A percentile compares a stretch with the other conserved stretches of the same genome.
Evolutionary conservation across 2,329 filamentous ascomycete species (phyloP).

Genomic region (Aspergillus spinulosporus): DNA sequence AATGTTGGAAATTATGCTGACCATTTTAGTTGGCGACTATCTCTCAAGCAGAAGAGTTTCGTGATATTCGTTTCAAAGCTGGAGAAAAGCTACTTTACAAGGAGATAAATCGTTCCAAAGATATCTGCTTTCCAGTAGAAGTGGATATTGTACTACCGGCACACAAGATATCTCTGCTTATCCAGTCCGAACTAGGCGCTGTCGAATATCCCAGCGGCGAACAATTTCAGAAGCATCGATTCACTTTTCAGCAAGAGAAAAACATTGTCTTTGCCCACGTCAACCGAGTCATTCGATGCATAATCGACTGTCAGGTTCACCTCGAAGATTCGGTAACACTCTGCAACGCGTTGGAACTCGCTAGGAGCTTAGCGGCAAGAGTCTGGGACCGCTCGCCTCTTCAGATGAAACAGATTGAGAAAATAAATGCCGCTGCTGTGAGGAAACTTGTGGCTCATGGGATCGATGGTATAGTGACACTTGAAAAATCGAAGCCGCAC

Average conservation of each 20-base stretch:
- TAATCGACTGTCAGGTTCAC: slow-evolving; percentile 70
- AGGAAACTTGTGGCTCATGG: slow-evolving; percentile 71
- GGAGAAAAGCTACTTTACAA: slow-evolving; percentile 70
- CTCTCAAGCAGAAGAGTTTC: slow-evolving; percentile 70
- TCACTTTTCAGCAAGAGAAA: slow-evolving; percentile 63
- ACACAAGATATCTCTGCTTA: slow-evolving; percentile 75
- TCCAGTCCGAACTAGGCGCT: slow-evolving; percentile 72
- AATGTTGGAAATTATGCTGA: slow-evolving; percentile 14
- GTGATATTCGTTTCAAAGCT: slow-evolving; percentile 67
- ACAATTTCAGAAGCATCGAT: slow-evolving; percentile 55
- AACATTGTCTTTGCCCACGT: slow-evolving; percentile 65
- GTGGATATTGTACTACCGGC: slow-evolving; percentile 64
- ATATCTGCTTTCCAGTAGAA: slow-evolving; percentile 70
- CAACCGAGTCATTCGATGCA: slow-evolving; percentile 69
- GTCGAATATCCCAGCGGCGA: slow-evolving; percentile 64
- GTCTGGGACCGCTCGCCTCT: slow-evolving; percentile 79
- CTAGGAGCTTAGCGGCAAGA: slow-evolving; percentile 71
- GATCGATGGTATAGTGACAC: slow-evolving; percentile 68
- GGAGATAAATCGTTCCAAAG: slow-evolving; percentile 67
- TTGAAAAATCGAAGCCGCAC: slow-evolving; percentile 66
- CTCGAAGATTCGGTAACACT: slow-evolving; percentile 66
- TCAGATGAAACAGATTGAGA: slow-evolving; percentile 79
- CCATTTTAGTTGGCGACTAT: slow-evolving; percentile 61
- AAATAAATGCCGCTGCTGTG: slow-evolving; percentile 73
- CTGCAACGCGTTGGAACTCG: slow-evolving; percentile 71